Evolutionary conservation across 352 stramenopile species (phyloP), one percentile per base, ranked within the genome.

Genomic region (Phytopythium cucurbitacearum): DNA sequence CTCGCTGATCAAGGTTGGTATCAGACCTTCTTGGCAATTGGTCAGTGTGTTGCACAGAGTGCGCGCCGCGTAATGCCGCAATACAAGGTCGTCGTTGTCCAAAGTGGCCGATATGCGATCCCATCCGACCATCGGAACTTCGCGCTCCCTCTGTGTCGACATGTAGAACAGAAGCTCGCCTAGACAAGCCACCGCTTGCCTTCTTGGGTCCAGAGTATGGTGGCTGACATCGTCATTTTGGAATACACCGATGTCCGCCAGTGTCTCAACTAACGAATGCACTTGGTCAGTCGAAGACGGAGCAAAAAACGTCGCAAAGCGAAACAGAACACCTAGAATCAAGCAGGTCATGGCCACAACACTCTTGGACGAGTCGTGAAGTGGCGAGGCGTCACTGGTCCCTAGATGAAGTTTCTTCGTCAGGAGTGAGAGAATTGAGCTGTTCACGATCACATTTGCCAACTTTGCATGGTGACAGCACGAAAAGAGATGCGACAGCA

Each of bases 361-460:
- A 1, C 56, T 39, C 36, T 53, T 64, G n/a, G 38, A 40, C 0
- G 46, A 34, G 21, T 41, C 40, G 4, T 37, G 33, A 0, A 32
- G 7, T 4, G 55, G 44, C 13, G 37, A 3, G 12, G 39, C 7
- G 3, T 15, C 28, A 11, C 28, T 44, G 36, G 11, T 4, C 3
- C 76, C 69, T 21, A 76, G 57, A 37, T 54, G 38, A 11, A 91
- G 43, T 47, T 89, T 64, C 46, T 73, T 81, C 39, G 79, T 73
- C 28, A 91, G 49, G 36, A 93, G 59, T 4, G 65, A 67, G 12
- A 93, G 52, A 33, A 94, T 74, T 0, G 82, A 91, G 62, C 78
- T 91, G 56, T 94, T 94, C 11, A 89, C 75, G 50, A 94, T 86
- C 42, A 92, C 74, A 46, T 91, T 89, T 0, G 85, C 80, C 13